Evolutionary conservation across 257 asterid species (phyloP).

Genomic region (Lithospermum erythrorhizon): DNA sequence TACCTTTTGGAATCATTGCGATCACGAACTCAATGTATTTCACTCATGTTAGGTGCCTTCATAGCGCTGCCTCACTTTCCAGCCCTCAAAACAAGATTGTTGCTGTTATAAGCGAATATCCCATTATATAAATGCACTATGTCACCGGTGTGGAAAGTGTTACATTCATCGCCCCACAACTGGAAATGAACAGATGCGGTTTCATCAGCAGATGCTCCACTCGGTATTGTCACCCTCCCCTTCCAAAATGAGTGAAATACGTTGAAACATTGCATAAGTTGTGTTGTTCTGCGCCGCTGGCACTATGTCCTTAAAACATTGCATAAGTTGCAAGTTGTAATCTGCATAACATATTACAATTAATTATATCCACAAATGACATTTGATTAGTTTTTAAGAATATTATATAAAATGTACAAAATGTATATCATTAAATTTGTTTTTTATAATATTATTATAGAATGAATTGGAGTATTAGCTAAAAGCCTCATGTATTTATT

Average conservation of each 20-base stretch:
- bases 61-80: slow-evolving; percentile 56
- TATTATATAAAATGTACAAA: too few species aligned
- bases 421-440: too few species aligned
- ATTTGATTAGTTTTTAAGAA: too few species aligned
- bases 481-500: too few species aligned
- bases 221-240: not conserved
- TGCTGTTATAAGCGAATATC: slow-evolving; percentile 51
- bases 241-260: slow-evolving; percentile 3
- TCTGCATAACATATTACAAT: not conserved
- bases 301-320: not conserved
- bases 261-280: not conserved
- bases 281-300: not conserved
- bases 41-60: slow-evolving; percentile 64
- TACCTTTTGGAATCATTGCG: slow-evolving; percentile 26
- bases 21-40: slow-evolving; percentile 46
- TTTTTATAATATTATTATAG: too few species aligned
- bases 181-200: slow-evolving; percentile 82
- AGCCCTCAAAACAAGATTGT: slow-evolving; percentile 43
- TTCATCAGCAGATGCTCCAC: too few species aligned
- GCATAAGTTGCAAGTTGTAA: not conserved
- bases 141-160: slow-evolving; percentile 48
- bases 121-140: slow-evolving; percentile 44
- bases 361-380: too few species aligned
- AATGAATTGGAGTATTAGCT: too few species aligned
- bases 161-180: slow-evolving; percentile 71